A percentile compares a stretch with the other conserved stretches of the same genome.
These are phyloP conservation scores for Paratinospora sagittata DNA, from an alignment of 164 flowering plant genomes.

Conservation along the genomic window DNA sequence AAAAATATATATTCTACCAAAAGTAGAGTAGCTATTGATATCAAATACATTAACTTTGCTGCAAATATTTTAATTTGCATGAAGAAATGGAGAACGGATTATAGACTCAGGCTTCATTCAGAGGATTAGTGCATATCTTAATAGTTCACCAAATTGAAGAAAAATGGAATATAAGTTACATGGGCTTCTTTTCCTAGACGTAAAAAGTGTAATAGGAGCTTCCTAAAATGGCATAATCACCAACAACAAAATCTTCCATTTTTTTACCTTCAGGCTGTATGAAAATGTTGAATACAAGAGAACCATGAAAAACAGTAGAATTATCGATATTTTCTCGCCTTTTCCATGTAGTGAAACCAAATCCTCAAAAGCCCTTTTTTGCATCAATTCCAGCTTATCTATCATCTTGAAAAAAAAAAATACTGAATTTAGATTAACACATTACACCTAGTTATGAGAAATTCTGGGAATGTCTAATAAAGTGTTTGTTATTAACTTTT, in stretches of 20 bases:
- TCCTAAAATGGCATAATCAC: constrained; percentile 1
- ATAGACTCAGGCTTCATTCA: too few relatives aligned
- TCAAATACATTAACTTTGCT: too few relatives aligned
- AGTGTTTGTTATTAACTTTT: background rate
- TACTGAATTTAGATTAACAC: background rate
- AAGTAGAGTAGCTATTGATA: too few relatives aligned
- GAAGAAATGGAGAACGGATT: background rate
- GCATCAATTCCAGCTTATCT: background rate
- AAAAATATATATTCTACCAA: too few relatives aligned
- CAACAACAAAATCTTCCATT: background rate
- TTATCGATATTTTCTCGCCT: background rate
- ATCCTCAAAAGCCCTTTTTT: background rate
- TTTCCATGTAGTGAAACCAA: too few relatives aligned
- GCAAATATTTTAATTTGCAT: background rate
- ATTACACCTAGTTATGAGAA: background rate
- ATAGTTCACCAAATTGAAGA: background rate
- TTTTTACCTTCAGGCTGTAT: constrained; percentile 4
- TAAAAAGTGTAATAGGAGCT: constrained; percentile 4
- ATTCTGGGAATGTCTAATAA: background rate
- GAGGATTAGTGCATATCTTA: too few relatives aligned
- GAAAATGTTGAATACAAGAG: constrained; percentile 14
- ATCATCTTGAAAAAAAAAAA: background rate
- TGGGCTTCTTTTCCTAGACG: background rate
- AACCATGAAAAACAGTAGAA: background rate
- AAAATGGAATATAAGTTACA: background rate